Base-by-base conservation (phyloP, 2,329 filamentous ascomycete genomes). In the Pseudophaeomoniella oleicola region DNA sequence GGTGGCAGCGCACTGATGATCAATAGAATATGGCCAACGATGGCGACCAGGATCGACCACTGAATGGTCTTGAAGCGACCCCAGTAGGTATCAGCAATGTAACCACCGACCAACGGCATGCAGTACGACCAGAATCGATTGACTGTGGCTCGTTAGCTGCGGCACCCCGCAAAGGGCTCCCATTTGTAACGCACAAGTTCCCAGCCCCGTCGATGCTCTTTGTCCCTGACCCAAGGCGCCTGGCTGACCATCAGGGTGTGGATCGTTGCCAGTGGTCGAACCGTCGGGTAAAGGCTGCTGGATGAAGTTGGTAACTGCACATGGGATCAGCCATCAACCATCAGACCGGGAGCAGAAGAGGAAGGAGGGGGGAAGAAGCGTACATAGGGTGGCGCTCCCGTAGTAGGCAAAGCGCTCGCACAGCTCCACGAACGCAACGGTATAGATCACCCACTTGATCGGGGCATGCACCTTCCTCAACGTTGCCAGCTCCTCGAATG, bases 351-450 rank as follows among this genome's bases (percentile, higher is more conserved):
- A 34, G 14, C n/a, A n/a, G n/a, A n/a, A n/a, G n/a, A n/a, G n/a
- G n/a, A n/a, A n/a, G n/a, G n/a, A n/a, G n/a, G n/a, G n/a, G n/a
- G n/a, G n/a, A n/a, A n/a, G n/a, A n/a, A n/a, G n/a, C 22, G 9
- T 27, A 27, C 22, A 27, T 6, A 27, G 22, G 9, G 22, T 27
- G 22, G 22, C 22, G 12, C 11, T 77, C 37, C 80, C 81, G 50
- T 85, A 84, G 69, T 83, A 86, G 11, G 75, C 79, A 59, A 82
- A 83, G 34, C 80, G 75, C 60, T 86, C 81, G 59, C 76, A 81
- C 39, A 83, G 61, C 57, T 86, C 81, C 40, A 81, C 72, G 42
- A 83, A 75, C 34, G 77, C 78, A 40, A 86, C 72, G 16, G 74
- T 76, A 58, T 75, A 85, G 39, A 78, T 70, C 37, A 67, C 60